Base-by-base conservation (phyloP, 2,329 filamentous ascomycete genomes). In the Celoporthe dispersa region DNA sequence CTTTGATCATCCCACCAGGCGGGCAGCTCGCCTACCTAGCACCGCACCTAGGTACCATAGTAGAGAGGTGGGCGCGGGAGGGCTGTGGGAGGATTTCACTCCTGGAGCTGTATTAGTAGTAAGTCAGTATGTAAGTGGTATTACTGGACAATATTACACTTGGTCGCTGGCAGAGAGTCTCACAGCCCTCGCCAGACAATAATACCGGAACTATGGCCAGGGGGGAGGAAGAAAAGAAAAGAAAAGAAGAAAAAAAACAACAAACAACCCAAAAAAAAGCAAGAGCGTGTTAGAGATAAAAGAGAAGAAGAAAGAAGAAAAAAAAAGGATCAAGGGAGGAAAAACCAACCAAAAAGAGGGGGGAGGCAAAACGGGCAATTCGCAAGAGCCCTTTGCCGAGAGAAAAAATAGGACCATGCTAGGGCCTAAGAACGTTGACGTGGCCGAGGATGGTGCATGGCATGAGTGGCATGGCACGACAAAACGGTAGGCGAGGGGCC, bases 1-100 rank as follows among this genome's bases (percentile, higher is more conserved):
- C 62, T 64, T 64, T 64, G 62, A 64, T 64, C 62, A n/a, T 35
- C 31, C 28, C 55, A 59, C 55, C 57, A 60, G 57, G 57, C 57
- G 57, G 44, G 14, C 57, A 28, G 39, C 22, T 41, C 60, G 60
- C n/a, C 31, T 12, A 25, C 22, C 14, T 9, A 39, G 39, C 44
- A 48, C 44, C 44, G n/a, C n/a, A n/a, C n/a, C n/a, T n/a, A n/a
- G n/a, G n/a, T n/a, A n/a, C n/a, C n/a, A n/a, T 28, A 37, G 35
- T 12, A 19, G 39, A 37, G 33, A 37, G 33, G 57, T 31, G 57
- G n/a, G 33, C 28, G 57, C 25, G 57, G 28, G 57, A 60, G 22
- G 57, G 59, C 22, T 35, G 16, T 35, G 33, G 19, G 9, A 33
- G 19, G 31, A 6, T 9, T 9, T 9, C 11, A 60, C 2, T 22